Conservation (phyloP, 371 early-diverging fungal genomes). For the Zopfochytrium polystomum region DNA sequence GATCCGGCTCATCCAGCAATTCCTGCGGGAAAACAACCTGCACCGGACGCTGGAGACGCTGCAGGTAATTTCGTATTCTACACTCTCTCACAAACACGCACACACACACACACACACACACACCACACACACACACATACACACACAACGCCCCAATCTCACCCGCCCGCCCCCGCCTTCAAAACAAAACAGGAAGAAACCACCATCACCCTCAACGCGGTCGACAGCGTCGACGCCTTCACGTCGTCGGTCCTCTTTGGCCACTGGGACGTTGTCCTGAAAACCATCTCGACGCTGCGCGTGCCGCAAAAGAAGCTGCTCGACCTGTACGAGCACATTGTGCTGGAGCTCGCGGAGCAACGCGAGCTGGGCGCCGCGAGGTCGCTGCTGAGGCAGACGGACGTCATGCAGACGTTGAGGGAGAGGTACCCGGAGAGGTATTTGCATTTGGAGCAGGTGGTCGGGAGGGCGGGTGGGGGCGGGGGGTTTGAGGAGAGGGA, state of each 20-base stretch:
- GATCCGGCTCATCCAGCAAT: slow-evolving; percentile 85
- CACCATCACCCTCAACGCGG: slow-evolving; percentile 69
- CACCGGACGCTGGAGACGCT: slow-evolving; percentile 64
- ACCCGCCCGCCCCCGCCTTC: not conserved
- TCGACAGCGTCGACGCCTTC: slow-evolving; percentile 72
- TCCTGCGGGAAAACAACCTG: slow-evolving; percentile 84
- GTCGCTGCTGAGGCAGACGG: slow-evolving; percentile 80
- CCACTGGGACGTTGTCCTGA: slow-evolving; percentile 84
- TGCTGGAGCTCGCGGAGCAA: slow-evolving; percentile 80
- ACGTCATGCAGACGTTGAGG: slow-evolving; percentile 72
- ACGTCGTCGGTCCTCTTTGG: slow-evolving; percentile 70
- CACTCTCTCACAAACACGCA: too few species aligned
- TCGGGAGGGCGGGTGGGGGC: slow-evolving; percentile 65
- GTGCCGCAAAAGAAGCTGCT: too few species aligned
- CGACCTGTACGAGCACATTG: slow-evolving; percentile 54
- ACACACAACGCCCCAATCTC: too few species aligned
- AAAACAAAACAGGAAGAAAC: slow-evolving; percentile 66
- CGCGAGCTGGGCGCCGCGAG: slow-evolving; percentile 80
- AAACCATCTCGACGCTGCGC: slow-evolving; percentile 44
- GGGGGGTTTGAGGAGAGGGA: slow-evolving; percentile 61
- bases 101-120: too few species aligned
- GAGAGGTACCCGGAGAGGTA: slow-evolving; percentile 78
- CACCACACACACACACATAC: too few species aligned
- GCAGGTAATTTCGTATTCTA: too few species aligned
- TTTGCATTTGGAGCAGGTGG: slow-evolving; percentile 68